phyloP scores from a whole-genome alignment of 768 basidiomycete genomes.

The Suillus ampliporus region DNA sequence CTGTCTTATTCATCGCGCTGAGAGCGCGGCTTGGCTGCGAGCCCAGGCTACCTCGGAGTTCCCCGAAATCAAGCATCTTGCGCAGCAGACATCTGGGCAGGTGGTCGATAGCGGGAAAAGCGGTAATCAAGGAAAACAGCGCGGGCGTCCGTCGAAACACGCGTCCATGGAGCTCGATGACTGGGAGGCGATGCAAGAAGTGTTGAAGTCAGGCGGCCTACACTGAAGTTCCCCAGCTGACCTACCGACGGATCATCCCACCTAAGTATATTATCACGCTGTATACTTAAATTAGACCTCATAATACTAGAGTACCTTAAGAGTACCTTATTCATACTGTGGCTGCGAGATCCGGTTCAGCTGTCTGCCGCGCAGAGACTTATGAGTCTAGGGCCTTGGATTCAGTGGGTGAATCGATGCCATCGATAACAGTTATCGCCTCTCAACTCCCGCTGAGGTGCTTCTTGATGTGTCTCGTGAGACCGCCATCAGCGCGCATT shows the following conservation, averaged over 20 bases:
- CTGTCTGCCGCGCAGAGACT: neutral
- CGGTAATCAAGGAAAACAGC: slow-evolving; percentile 20
- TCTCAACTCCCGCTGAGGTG: neutral
- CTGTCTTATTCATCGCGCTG: slow-evolving; percentile 69
- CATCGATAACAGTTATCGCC: slow-evolving; percentile 5
- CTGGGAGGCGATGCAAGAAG: slow-evolving; percentile 33
- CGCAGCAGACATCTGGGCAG: slow-evolving; percentile 55
- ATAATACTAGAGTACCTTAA: neutral
- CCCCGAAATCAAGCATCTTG: slow-evolving; percentile 71
- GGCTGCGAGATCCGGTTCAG: neutral
- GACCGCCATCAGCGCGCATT: slow-evolving; percentile 25
- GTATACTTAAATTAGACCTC: neutral
- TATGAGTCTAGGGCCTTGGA: neutral
- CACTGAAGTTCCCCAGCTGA: neutral
- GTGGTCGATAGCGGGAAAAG: slow-evolving; percentile 36
- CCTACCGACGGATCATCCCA: neutral
- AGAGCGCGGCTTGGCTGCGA: slow-evolving; percentile 66
- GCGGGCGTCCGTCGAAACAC: neutral
- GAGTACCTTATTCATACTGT: neutral
- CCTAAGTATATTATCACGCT: neutral
- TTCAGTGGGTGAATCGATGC: neutral
- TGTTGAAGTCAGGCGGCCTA: slow-evolving; percentile 16
- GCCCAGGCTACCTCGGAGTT: slow-evolving; percentile 80
- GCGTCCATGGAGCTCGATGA: slow-evolving; percentile 19
- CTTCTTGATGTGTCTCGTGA: slow-evolving; percentile 14